These are phyloP conservation scores for Ceratocystis variospora DNA, from an alignment of 2,329 filamentous ascomycete species.

Conservation along the genomic window DNA sequence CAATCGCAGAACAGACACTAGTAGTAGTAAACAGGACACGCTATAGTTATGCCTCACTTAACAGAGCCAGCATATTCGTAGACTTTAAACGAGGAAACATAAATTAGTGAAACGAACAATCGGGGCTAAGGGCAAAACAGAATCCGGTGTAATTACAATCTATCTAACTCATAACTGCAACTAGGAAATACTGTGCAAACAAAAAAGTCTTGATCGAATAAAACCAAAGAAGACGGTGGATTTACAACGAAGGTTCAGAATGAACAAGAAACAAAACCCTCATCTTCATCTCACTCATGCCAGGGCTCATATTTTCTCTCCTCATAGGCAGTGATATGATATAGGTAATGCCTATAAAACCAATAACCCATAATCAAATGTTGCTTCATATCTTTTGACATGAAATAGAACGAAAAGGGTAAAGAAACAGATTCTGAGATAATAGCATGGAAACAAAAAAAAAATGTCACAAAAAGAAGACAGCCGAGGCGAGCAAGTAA, in stretches of 20 bases:
- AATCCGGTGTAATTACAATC: background rate
- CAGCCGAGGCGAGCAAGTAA: background rate
- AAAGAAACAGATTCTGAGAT: background rate
- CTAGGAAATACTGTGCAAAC: background rate
- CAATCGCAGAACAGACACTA: constrained; percentile 13
- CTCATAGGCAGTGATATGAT: background rate
- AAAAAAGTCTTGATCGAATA: background rate
- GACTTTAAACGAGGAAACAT: background rate
- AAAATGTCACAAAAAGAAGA: constrained; percentile 1
- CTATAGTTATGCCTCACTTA: constrained; percentile 10
- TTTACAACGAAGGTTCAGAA: background rate
- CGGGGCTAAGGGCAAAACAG: background rate
- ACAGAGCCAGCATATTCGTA: background rate
- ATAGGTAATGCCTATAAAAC: background rate
- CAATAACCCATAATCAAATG: background rate
- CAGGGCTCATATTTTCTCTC: no score
- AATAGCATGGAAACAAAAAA: background rate
- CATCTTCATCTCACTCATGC: no score
- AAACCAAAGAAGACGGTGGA: background rate
- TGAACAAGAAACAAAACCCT: no score
- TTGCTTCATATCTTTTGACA: background rate
- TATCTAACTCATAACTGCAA: background rate
- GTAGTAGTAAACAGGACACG: constrained; percentile 8
- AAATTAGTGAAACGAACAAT: background rate
- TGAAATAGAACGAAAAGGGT: background rate